These are phyloP conservation scores for Coprinopsis cinerea DNA, from an alignment of 768 basidiomycete species.

Conservation along the genomic window DNA sequence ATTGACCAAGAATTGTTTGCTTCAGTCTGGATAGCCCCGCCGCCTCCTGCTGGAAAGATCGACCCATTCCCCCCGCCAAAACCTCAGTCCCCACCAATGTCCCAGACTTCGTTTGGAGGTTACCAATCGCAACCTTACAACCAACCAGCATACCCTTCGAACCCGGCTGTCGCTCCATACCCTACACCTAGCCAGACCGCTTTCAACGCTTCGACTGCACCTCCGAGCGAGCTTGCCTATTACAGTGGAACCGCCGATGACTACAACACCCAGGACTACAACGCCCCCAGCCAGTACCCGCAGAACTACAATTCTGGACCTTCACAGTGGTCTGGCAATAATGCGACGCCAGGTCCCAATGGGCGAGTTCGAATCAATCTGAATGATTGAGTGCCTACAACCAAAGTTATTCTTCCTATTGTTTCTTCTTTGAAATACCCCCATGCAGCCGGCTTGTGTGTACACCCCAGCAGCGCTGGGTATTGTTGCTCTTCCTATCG, in stretches of 20 bases:
- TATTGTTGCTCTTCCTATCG: no score
- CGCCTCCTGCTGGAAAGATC: background rate
- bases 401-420: background rate
- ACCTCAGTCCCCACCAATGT: background rate
- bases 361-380: background rate
- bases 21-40: background rate
- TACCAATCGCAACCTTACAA: background rate
- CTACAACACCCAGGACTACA: background rate
- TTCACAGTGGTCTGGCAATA: background rate
- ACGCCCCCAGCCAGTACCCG: background rate
- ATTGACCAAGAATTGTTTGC: background rate
- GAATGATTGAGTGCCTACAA: background rate
- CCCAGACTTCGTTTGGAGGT: background rate
- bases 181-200: background rate
- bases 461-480: no score
- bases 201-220: background rate
- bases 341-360: background rate
- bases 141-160: background rate
- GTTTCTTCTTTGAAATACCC: background rate
- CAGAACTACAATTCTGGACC: background rate
- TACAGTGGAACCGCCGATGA: background rate
- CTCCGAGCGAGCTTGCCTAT: background rate
- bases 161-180: background rate
- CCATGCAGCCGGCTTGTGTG: no score
- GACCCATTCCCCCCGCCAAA: background rate